Evolutionary conservation across 441 rosid species (phyloP).

Genomic region (Pelargonium fulgidum): DNA sequence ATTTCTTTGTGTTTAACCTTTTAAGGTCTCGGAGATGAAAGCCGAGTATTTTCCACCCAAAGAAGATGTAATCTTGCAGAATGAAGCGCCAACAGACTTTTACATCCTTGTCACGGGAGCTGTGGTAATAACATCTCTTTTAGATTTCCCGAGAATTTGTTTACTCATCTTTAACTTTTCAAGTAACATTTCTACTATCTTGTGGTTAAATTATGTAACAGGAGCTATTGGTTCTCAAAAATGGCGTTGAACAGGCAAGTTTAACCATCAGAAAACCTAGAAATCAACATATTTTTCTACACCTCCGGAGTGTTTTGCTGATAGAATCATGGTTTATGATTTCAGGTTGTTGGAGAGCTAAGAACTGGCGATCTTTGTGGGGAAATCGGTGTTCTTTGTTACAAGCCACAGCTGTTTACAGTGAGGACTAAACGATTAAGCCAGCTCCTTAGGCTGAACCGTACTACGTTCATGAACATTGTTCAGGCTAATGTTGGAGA

Average conservation of each 20-base stretch:
- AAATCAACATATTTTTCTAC: too few relatives aligned
- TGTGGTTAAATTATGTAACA: conserved; percentile 20
- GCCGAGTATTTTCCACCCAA: conserved; percentile 86
- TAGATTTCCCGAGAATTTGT: neutral
- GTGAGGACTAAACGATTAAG: conserved; percentile 69
- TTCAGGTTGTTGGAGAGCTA: conserved; percentile 60
- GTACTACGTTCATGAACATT: conserved; percentile 60
- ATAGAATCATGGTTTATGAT: too few relatives aligned
- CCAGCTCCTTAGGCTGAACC: conserved; percentile 81
- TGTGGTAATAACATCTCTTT: conserved; percentile 38
- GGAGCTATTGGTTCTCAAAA: conserved; percentile 50
- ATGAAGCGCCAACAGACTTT: conserved; percentile 85
- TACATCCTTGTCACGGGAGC: conserved; percentile 76
- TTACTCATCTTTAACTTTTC: conserved; percentile 8
- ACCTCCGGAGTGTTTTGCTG: too few relatives aligned
- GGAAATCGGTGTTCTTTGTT: conserved; percentile 77
- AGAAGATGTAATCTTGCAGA: conserved; percentile 88
- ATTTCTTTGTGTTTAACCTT: neutral
- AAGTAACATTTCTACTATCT: too few relatives aligned
- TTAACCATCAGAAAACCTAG: too few relatives aligned
- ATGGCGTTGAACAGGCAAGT: conserved; percentile 60
- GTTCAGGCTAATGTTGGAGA: conserved; percentile 85
- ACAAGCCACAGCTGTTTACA: conserved; percentile 79
- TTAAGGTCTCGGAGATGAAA: conserved; percentile 69
- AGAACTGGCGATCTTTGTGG: conserved; percentile 66